Percentiles rank a stretch among this genome's conserved stretches.
Conservation (phyloP, 106 monocot species). For the Allium cepa region DNA sequence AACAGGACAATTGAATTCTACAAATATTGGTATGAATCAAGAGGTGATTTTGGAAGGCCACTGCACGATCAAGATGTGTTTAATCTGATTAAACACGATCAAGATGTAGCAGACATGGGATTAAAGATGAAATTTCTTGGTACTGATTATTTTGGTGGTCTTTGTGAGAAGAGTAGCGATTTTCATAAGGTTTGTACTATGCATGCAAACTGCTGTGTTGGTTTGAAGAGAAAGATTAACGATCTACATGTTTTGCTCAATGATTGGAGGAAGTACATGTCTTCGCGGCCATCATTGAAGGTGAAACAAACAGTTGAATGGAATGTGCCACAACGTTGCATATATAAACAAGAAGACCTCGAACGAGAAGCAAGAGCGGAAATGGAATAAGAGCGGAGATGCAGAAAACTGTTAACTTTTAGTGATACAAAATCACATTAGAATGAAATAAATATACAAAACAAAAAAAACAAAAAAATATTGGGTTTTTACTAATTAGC, state of each 20-base stretch:
- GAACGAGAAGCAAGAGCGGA: too few relatives aligned
- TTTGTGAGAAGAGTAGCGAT: conserved; percentile 22
- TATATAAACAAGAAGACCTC: not conserved
- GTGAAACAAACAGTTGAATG: not conserved
- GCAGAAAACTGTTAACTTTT: too few relatives aligned
- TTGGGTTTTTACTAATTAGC: too few relatives aligned
- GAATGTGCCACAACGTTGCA: conserved; percentile 24
- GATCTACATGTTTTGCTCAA: conserved; percentile 19
- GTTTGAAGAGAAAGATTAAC: conserved; percentile 13
- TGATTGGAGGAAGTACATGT: conserved; percentile 19
- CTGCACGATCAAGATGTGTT: conserved; percentile 24
- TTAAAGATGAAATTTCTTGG: conserved; percentile 16
- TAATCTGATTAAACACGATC: conserved; percentile 21
- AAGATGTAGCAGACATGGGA: conserved; percentile 13
- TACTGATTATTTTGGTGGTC: conserved; percentile 19
- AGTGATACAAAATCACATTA: too few relatives aligned
- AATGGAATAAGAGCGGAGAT: too few relatives aligned
- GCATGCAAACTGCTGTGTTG: conserved; percentile 29
- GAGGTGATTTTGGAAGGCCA: conserved; percentile 5
- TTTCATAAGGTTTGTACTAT: conserved; percentile 23
- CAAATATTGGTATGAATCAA: conserved; percentile 18
- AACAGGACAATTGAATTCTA: conserved; percentile 23
- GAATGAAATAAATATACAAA: too few relatives aligned
- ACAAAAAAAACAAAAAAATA: too few relatives aligned
- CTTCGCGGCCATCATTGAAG: conserved; percentile 6